Conservation (phyloP, 345 rosid genomes). For the Moricandia arvensis region DNA sequence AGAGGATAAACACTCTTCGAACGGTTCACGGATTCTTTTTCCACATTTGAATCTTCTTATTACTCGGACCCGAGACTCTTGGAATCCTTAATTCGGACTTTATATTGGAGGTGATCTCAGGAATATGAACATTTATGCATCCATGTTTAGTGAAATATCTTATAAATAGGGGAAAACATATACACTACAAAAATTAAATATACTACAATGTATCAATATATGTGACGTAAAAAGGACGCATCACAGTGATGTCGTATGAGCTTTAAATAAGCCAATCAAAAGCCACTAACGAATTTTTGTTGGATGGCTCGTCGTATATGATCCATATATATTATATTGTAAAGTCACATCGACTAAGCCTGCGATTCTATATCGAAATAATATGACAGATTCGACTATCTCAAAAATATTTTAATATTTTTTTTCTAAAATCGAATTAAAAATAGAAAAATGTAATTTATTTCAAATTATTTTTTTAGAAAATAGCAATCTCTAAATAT, state of each 20-base stretch:
- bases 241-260: background rate
- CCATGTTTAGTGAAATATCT: background rate
- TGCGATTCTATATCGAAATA: background rate
- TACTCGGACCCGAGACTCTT: background rate
- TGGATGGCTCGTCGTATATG: conserved; percentile 4
- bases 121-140: background rate
- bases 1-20: background rate
- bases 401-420: too few species aligned
- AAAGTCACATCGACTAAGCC: conserved; percentile 1
- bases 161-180: background rate
- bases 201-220: background rate
- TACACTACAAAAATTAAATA: too few species aligned
- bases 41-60: background rate
- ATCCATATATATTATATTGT: background rate
- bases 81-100: background rate
- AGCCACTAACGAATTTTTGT: background rate
- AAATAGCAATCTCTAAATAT: too few species aligned
- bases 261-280: conserved; percentile 10
- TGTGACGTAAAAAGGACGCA: background rate
- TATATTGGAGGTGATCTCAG: background rate
- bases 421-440: too few species aligned
- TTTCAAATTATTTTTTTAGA: too few species aligned
- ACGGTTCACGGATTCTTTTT: background rate
- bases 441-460: too few species aligned
- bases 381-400: background rate